Evolutionary conservation across 768 basidiomycete genomes (phyloP), one percentile per base, ranked within the genome.

Genomic region (Tulasnella sp.): DNA sequence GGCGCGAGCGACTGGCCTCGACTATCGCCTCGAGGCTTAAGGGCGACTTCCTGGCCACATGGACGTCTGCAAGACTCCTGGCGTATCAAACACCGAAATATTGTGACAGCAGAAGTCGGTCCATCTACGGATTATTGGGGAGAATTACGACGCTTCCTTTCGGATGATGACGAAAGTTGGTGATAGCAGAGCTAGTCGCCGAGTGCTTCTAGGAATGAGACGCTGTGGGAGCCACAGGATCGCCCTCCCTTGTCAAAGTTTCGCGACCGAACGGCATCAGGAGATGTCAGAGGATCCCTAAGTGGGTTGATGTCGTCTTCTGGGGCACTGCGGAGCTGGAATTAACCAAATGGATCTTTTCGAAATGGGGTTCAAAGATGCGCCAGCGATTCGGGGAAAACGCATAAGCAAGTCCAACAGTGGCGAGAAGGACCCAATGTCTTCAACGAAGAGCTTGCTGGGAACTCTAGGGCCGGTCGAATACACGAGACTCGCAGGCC

Each of bases 141-240:
- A 32, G 61, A 32, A 67, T 26, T 26, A 35, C 29, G 61, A 67
- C 61, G 32, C 61, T 67, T 67, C 61, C 61, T 26, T 35, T 67
- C 61, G 61, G 61, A 67, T 67, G 15, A 67, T 67, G 61, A 67
- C 61, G 61, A 67, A 67, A 67, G 32, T 26, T 67, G 61, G 61
- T 67, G 61, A 67, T 67, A 5, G 61, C 26, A 67, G 29, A 67
- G 61, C 15, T 26, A 67, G 61, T 67, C 61, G 61, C 61, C 61
- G 61, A 67, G 61, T 67, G 61, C 61, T 67, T 67, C 61, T 32
- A 67, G 61, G 61, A 67, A 67, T 67, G 61, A 67, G 61, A 67
- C 5, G 61, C 61, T 67, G 61, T 18, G 29, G 29, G 61, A 67
- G 32, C 32, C 61, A 67, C 61, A 35, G 61, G 32, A 67, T 67